Evolutionary conservation across 2,329 filamentous ascomycete genomes (phyloP).

Genomic region (Acephala macrosclerotiorum): DNA sequence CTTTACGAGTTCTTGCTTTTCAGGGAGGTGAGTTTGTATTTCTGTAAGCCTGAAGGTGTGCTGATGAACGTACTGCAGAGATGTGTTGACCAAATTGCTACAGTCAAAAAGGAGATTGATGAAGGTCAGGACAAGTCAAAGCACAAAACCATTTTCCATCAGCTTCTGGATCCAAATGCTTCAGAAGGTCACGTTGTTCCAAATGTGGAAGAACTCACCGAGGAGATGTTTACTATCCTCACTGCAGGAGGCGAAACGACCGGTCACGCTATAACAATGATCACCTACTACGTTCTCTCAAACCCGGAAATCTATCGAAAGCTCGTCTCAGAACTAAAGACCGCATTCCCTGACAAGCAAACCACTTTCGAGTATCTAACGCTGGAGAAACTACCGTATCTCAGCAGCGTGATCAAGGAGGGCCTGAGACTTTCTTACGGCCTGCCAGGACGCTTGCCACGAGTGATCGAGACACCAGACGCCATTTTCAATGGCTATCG

Average conservation of each 20-base stretch:
- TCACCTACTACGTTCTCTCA: constrained; percentile 2
- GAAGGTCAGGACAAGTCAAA: background rate
- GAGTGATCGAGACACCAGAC: background rate
- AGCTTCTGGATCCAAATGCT: constrained; percentile 35
- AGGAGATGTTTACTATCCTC: constrained; percentile 24
- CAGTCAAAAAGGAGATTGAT: constrained; percentile 12
- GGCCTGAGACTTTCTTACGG: constrained; percentile 13
- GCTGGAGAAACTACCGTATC: background rate
- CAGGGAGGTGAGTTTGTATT: constrained; percentile 10
- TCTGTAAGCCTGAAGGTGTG: no score
- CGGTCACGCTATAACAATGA: constrained; percentile 8
- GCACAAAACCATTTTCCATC: constrained; percentile 40
- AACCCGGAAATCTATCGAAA: constrained; percentile 12
- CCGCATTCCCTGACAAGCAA: background rate
- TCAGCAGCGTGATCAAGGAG: constrained; percentile 34
- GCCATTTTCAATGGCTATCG: background rate
- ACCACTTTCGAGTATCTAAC: background rate
- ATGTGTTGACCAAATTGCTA: background rate
- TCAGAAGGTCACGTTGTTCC: constrained; percentile 23
- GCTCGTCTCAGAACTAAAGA: background rate
- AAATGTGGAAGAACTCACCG: constrained; percentile 16
- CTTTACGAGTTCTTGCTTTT: background rate
- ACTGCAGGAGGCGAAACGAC: constrained; percentile 13
- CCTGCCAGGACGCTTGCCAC: background rate
- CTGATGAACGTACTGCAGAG: background rate